Base-by-base conservation (phyloP, 2,329 filamentous ascomycete species). In the Alternaria atra region DNA sequence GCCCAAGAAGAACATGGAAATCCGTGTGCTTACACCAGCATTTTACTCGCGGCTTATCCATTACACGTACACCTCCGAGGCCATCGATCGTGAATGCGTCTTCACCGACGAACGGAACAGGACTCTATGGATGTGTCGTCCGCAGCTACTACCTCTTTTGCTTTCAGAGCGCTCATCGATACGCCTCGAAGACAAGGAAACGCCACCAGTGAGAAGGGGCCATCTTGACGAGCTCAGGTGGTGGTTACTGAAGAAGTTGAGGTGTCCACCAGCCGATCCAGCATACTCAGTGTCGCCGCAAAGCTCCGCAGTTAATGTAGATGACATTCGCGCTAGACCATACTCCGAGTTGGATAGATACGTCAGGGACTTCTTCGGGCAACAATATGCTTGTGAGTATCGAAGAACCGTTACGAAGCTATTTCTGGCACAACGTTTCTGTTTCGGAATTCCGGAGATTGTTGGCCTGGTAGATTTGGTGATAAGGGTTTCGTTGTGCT, bases 391-490 rank as follows among this genome's bases (percentile, higher is more conserved):
- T 25, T 70, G 66, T 27, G 34, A 66, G 2, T 84, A 83, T 60
- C 69, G 80, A 34, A 72, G 77, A 37, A 73, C 70, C 5, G 75
- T 76, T 9, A 76, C 76, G 4, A 80, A 80, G 61, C 55, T 81
- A 0, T 83, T 83, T 61, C 61, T 83, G 4, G 81, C 81, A 2
- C 75, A 82, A 60, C 69, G 80, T 2, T 73, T 79, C 25, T 70
- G 73, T 3, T 68, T 80, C 6, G 80, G 81, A 1, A 72, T 80
- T 6, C 69, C 77, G 6, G 73, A 73, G 4, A 35, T 80, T 17
- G 58, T 82, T 87, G 67, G 97, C 90, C 72, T 91, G 91, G 64
- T 88, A 85, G 51, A 97, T 87, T 2, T 91, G 87, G 46, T 89
- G 84, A 66, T 95, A 89, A 52, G 87, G 83, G 0, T 92, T 90